Evolutionary conservation across 192 early-diverging fungal genomes (phyloP).

Genomic region (Gonapodya sp.): DNA sequence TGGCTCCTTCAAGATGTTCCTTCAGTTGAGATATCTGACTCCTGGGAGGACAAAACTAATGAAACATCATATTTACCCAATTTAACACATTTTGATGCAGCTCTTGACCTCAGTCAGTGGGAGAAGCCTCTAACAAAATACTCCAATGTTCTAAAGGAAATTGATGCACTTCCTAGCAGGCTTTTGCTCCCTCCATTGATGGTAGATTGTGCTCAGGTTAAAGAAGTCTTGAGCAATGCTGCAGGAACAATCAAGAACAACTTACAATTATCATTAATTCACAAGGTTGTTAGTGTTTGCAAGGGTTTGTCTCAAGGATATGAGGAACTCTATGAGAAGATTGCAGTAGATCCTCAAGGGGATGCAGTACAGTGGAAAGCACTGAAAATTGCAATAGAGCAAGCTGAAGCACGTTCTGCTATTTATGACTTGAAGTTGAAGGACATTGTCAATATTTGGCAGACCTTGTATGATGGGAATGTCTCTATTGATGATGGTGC

Average conservation of each 20-base stretch:
- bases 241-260: background rate
- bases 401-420: background rate
- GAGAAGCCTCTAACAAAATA: background rate
- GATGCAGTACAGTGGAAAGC: conserved; percentile 24
- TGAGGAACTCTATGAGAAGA: conserved; percentile 19
- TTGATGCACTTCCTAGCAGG: background rate
- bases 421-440: conserved; percentile 17
- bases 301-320: conserved; percentile 15
- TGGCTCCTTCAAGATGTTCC: background rate
- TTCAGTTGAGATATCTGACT: background rate
- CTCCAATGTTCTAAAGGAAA: background rate
- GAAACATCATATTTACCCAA: background rate
- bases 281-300: conserved; percentile 2
- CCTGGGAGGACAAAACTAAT: no score
- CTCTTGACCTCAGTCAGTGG: background rate
- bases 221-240: background rate
- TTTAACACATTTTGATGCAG: background rate
- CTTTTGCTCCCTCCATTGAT: background rate
- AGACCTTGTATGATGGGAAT: conserved; percentile 25
- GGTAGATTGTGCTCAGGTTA: background rate
- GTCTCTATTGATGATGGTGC: conserved; percentile 21
- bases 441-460: conserved; percentile 24
- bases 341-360: conserved; percentile 25
- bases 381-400: conserved; percentile 20
- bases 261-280: background rate